These are phyloP conservation scores for Plantago major DNA, from an alignment of 257 asterid genomes.

Conservation along the genomic window DNA sequence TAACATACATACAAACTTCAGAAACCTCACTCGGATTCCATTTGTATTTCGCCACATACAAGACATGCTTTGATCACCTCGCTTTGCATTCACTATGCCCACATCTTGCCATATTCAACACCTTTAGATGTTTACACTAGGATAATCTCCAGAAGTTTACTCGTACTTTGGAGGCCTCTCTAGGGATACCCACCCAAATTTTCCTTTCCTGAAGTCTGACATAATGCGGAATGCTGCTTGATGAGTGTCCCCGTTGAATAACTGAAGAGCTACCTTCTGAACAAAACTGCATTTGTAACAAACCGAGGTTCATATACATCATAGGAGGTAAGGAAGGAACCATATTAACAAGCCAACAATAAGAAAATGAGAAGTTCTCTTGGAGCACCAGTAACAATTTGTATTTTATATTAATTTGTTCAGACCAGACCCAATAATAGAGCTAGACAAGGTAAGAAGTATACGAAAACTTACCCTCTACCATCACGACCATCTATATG, in stretches of 20 bases:
- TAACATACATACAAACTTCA: constrained; percentile 13
- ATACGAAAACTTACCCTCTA: constrained; percentile 47
- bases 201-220: constrained; percentile 90
- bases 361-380: not conserved
- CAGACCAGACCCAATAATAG: not conserved
- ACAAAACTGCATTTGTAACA: constrained; percentile 56
- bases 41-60: not conserved
- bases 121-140: not conserved
- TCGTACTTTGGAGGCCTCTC: constrained; percentile 74
- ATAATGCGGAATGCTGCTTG: constrained; percentile 86
- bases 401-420: not conserved
- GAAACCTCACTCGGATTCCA: constrained; percentile 1
- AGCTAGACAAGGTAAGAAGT: constrained; percentile 3
- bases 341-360: not conserved
- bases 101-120: not conserved
- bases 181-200: constrained; percentile 71
- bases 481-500: constrained; percentile 57
- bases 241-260: constrained; percentile 79
- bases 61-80: not conserved
- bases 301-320: not conserved
- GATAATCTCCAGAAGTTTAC: not conserved
- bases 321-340: not conserved
- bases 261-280: constrained; percentile 61
- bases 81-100: not conserved
- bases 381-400: not conserved